Evolutionary conservation across 805 yeast genomes (phyloP), one percentile per base, ranked within the genome.

Genomic region (Teunomyces tritomae): DNA sequence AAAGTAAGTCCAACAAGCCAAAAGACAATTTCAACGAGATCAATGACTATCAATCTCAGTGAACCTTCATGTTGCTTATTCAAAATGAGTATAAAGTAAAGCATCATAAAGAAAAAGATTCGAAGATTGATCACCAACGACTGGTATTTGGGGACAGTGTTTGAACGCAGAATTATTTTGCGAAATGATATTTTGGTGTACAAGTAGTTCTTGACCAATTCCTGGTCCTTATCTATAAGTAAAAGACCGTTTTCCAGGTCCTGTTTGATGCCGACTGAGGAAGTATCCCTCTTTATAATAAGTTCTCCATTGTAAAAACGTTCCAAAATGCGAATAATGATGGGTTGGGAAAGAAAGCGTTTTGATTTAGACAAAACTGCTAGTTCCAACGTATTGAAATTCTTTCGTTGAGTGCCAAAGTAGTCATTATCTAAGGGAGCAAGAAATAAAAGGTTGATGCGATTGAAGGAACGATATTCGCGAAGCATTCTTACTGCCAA

Each of bases 291-390:
- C 60, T 70, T 61, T 57, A 66, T 36, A 44, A 67, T 74, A 24
- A 80, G 63, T 28, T 77, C 77, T 0, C 84, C 84, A 48, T 73
- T 72, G 70, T 82, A 79, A 29, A 80, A 70, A 43, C 76, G 72
- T 43, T 74, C 73, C 33, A 79, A 54, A 5, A 77, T 71, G 28
- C 73, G 70, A 4, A 73, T 68, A 2, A 79, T 70, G 4, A 76
- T 69, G 1, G 84, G 83, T 56, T 79, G 82, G 3, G 81, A 72
- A 41, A 80, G 61, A 49, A 80, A 73, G 52, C 66, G 65, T 54
- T 79, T 80, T 2, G 83, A 76, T 47, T 76, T 76, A n/a, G 80
- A 70, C 35, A 77, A 68, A 42, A 79, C 74, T 7, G 80, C 76
- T 43, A 80, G 62, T 55, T 80, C 84, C 36, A 80, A 58, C 0